These are phyloP conservation scores for Citrus reticulata DNA, from an alignment of 345 rosid species.

Conservation along the genomic window DNA sequence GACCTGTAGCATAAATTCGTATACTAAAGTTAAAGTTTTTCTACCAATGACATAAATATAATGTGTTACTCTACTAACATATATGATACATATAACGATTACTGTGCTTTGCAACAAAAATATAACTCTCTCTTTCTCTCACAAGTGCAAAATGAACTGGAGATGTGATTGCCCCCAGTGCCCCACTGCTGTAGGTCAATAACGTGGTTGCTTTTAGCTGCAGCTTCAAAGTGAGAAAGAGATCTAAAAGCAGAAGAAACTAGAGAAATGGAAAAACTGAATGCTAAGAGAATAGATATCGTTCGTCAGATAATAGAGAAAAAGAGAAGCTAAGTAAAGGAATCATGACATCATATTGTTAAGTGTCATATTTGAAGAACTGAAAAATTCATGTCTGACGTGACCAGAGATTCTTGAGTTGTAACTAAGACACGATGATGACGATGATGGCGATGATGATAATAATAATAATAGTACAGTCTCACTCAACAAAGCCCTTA, in stretches of 20 bases:
- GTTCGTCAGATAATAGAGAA: background rate
- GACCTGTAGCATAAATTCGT: background rate
- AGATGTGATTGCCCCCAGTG: background rate
- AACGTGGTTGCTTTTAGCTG: background rate
- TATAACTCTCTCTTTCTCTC: constrained; percentile 2
- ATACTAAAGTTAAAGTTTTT: background rate
- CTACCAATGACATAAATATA: background rate
- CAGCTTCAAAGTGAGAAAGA: constrained; percentile 1
- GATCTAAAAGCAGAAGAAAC: background rate
- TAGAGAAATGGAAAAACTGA: background rate
- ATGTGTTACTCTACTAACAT: background rate
- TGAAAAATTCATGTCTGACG: constrained; percentile 40
- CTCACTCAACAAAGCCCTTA: constrained; percentile 12
- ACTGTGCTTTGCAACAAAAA: background rate
- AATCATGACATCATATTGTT: constrained; percentile 22
- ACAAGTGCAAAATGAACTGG: background rate
- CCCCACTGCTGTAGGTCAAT: background rate
- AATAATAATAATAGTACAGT: background rate
- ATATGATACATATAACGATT: background rate
- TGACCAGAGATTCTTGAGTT: constrained; percentile 37
- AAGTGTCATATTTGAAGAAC: constrained; percentile 21
- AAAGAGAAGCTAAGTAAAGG: constrained; percentile 7
- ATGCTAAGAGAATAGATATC: background rate
- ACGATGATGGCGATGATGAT: no score
- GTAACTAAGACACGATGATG: background rate